phyloP scores from a whole-genome alignment of 495 filamentous ascomycete genomes.

The Daldinia childiae region DNA sequence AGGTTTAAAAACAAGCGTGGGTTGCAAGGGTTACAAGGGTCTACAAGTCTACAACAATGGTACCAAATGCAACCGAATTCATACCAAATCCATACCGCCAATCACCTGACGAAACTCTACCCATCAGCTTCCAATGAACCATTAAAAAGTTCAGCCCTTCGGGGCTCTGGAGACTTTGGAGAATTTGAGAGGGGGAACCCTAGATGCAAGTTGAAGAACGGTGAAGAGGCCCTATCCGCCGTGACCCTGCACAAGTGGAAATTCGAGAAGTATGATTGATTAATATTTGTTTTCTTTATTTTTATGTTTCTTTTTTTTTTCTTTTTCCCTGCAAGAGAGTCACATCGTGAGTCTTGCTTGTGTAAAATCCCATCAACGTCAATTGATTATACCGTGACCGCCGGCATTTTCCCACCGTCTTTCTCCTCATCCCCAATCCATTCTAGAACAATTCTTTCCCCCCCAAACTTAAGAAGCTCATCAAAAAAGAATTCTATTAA shows the following conservation, averaged over 20 bases:
- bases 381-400: constrained; percentile 24
- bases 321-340: constrained; percentile 5
- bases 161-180: constrained; percentile 29
- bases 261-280: constrained; percentile 36
- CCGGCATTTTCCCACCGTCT: constrained; percentile 18
- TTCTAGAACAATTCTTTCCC: constrained; percentile 22
- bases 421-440: constrained; percentile 11
- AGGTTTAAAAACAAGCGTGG: constrained; percentile 18
- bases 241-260: constrained; percentile 30
- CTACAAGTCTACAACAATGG: constrained; percentile 32
- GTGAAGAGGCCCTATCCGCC: constrained; percentile 27
- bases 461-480: constrained; percentile 1
- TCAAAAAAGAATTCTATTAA: not conserved
- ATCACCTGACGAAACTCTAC: constrained; percentile 23
- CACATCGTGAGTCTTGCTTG: constrained; percentile 9
- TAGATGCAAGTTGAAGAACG: constrained; percentile 9
- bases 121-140: constrained; percentile 1
- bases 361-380: constrained; percentile 18
- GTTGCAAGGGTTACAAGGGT: constrained; percentile 20
- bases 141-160: constrained; percentile 36
- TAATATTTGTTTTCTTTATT: constrained; percentile 25
- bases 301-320: constrained; percentile 4
- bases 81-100: constrained; percentile 31
- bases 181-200: constrained; percentile 18
- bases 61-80: not conserved